Evolutionary conservation across 305 asterid genomes (phyloP).

Genomic region (Fraxinus albicans): DNA sequence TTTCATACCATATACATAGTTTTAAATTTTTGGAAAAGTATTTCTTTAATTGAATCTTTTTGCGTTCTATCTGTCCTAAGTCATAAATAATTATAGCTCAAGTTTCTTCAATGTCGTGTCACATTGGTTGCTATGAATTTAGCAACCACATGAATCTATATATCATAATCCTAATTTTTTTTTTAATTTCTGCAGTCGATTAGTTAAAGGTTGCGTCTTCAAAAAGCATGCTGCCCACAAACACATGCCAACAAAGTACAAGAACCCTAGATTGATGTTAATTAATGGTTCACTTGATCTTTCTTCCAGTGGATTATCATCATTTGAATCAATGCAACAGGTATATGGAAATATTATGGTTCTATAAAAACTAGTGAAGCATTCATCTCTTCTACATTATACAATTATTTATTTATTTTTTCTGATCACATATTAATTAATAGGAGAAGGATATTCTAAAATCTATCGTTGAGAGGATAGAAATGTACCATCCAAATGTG

Average conservation of each 20-base stretch:
- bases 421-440: slow-evolving; percentile 19
- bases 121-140: slow-evolving; percentile 6
- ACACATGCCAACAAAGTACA: slow-evolving; percentile 83
- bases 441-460: slow-evolving; percentile 75
- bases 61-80: background rate
- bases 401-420: background rate
- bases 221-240: slow-evolving; percentile 96
- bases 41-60: background rate
- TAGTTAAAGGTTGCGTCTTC: slow-evolving; percentile 86
- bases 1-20: background rate
- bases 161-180: slow-evolving; percentile 4
- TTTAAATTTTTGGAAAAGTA: background rate
- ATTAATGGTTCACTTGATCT: slow-evolving; percentile 82
- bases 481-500: slow-evolving; percentile 79
- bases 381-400: slow-evolving; percentile 14
- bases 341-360: slow-evolving; percentile 35
- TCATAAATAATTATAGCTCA: background rate
- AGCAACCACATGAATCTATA: slow-evolving; percentile 12
- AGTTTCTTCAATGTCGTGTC: slow-evolving; percentile 1
- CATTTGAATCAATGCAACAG: slow-evolving; percentile 82
- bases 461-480: slow-evolving; percentile 67
- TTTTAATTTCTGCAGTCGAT: slow-evolving; percentile 46
- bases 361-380: background rate
- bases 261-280: slow-evolving; percentile 74
- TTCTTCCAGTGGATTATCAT: slow-evolving; percentile 76